These are phyloP conservation scores for Rosa multiflora DNA, from an alignment of 306 rosid species.

Conservation along the genomic window DNA sequence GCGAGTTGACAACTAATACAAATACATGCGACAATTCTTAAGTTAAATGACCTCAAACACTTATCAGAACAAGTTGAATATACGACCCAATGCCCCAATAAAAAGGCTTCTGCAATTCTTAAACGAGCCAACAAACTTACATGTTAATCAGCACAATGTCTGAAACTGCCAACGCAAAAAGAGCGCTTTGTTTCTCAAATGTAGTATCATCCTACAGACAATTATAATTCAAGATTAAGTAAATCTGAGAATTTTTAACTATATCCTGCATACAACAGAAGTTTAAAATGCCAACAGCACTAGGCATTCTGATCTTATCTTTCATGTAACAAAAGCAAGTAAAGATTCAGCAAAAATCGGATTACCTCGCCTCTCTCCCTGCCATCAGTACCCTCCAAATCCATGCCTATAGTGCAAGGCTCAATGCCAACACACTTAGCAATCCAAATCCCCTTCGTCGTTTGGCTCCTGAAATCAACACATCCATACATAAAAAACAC, in stretches of 20 bases:
- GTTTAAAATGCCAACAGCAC: background rate
- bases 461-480: slow-evolving; percentile 62
- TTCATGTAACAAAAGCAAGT: background rate
- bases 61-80: background rate
- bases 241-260: background rate
- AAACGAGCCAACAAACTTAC: slow-evolving; percentile 33
- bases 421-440: slow-evolving; percentile 78
- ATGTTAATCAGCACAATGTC: slow-evolving; percentile 85
- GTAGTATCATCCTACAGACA: slow-evolving; percentile 82
- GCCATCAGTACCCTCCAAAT: slow-evolving; percentile 99
- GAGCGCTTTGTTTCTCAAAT: slow-evolving; percentile 97
- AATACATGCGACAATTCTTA: background rate
- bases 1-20: background rate
- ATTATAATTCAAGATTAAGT: slow-evolving; percentile 8
- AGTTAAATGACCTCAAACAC: background rate
- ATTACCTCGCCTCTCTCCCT: slow-evolving; percentile 97
- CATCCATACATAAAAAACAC: background rate
- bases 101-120: background rate
- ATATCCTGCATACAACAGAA: background rate
- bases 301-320: background rate
- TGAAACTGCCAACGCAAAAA: slow-evolving; percentile 81
- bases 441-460: slow-evolving; percentile 94
- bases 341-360: background rate
- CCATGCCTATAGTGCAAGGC: slow-evolving; percentile 92
- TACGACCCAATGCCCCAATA: background rate